phyloP scores from a whole-genome alignment of 2,329 filamentous ascomycete genomes.

The Colletotrichum tanaceti region DNA sequence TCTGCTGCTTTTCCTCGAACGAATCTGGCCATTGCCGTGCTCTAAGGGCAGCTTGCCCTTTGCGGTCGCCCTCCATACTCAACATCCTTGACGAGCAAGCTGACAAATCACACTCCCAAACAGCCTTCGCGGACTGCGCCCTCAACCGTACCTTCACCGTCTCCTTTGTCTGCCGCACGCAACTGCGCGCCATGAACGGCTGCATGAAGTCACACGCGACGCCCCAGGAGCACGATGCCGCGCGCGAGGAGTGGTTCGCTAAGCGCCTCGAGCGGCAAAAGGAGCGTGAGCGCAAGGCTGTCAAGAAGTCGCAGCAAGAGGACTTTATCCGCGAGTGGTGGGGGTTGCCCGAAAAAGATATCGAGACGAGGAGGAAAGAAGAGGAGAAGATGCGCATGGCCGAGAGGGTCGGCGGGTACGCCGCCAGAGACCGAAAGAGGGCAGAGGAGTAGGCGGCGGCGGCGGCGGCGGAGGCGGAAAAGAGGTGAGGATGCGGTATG shows the following conservation, averaged over 20 bases:
- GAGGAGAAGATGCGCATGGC: slow-evolving; percentile 62
- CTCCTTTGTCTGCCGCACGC: slow-evolving; percentile 83
- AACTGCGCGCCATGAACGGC: slow-evolving; percentile 88
- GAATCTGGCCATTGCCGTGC: neutral
- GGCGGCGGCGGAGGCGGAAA: slow-evolving; percentile 21
- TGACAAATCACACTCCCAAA: slow-evolving; percentile 6
- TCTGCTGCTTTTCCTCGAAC: neutral
- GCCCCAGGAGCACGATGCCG: slow-evolving; percentile 84
- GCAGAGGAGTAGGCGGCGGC: slow-evolving; percentile 38
- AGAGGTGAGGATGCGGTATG: slow-evolving; percentile 14
- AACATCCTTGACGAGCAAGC: neutral
- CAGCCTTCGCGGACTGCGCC: slow-evolving; percentile 93
- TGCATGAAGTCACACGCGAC: slow-evolving; percentile 93
- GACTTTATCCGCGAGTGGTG: slow-evolving; percentile 75
- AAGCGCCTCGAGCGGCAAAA: slow-evolving; percentile 76
- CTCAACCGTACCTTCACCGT: slow-evolving; percentile 86
- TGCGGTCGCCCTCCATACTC: neutral
- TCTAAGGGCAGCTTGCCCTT: neutral
- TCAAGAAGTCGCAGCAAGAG: slow-evolving; percentile 71
- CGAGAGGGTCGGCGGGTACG: slow-evolving; percentile 68
- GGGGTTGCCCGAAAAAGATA: slow-evolving; percentile 69
- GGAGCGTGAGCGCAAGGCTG: slow-evolving; percentile 73
- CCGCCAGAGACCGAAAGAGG: slow-evolving; percentile 53
- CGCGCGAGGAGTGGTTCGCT: slow-evolving; percentile 93
- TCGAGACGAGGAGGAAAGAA: slow-evolving; percentile 61